Percentiles rank a stretch among this genome's conserved stretches.
These are phyloP conservation scores for Lunasporangiospora selenospora DNA, from an alignment of 192 early-diverging fungal genomes.

Conservation along the genomic window DNA sequence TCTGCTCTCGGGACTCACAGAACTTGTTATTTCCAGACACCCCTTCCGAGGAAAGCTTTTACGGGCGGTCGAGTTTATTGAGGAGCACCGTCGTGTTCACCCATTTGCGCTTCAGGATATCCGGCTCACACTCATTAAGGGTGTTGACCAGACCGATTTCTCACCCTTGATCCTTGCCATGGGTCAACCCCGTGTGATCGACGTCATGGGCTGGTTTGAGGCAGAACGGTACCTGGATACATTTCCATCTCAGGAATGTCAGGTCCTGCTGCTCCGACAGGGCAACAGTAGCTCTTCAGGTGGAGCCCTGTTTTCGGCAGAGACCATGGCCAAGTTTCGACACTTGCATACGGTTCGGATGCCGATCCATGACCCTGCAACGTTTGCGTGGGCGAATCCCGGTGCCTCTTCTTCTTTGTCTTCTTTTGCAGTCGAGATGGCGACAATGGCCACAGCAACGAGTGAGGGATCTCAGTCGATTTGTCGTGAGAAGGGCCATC, in stretches of 20 bases:
- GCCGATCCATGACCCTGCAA: conserved; percentile 7
- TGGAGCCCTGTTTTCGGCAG: neutral
- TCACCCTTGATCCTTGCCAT: conserved; percentile 13
- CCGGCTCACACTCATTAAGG: neutral
- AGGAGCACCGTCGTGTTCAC: neutral
- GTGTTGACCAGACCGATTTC: conserved; percentile 1
- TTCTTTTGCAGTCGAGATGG: neutral
- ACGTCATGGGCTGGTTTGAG: conserved; percentile 11
- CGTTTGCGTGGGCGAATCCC: conserved; percentile 14
- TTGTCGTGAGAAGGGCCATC: neutral
- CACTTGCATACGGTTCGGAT: conserved; percentile 4
- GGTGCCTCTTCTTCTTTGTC: too few relatives aligned
- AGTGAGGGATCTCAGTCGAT: neutral
- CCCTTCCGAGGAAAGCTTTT: neutral
- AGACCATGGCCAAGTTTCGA: neutral
- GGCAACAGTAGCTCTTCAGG: neutral
- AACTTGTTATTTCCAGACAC: conserved; percentile 1
- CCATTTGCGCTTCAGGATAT: conserved; percentile 17
- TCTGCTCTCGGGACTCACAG: conserved; percentile 10
- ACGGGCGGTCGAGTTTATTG: conserved; percentile 11
- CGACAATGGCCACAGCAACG: neutral
- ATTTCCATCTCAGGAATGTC: conserved; percentile 10
- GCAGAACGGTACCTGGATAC: conserved; percentile 4
- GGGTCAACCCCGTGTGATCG: conserved; percentile 8
- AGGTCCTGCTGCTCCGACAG: conserved; percentile 9